Percentiles rank a stretch among this genome's conserved stretches.
phyloP scores from a whole-genome alignment of 2,329 filamentous ascomycete genomes.

The Stemphylium lycopersici region DNA sequence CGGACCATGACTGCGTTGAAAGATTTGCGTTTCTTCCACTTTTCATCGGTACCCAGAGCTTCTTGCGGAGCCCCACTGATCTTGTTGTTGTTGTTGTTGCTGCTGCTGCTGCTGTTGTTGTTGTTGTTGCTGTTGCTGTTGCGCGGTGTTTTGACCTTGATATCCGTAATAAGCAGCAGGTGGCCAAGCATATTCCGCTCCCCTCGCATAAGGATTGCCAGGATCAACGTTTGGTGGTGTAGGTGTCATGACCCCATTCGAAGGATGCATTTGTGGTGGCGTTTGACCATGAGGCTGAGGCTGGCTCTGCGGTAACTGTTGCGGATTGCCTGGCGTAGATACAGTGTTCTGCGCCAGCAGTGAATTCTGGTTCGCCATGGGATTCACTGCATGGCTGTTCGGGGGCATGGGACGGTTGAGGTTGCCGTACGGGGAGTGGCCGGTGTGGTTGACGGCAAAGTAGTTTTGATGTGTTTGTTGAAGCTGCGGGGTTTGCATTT shows the following conservation, averaged over 20 bases:
- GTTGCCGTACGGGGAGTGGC: constrained; percentile 29
- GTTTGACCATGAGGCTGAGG: constrained; percentile 24
- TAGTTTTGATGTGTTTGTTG: constrained; percentile 30
- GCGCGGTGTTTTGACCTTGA: constrained; percentile 20
- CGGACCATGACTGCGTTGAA: background rate
- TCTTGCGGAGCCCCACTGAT: constrained; percentile 34
- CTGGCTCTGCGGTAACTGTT: constrained; percentile 22
- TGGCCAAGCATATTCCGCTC: constrained; percentile 32
- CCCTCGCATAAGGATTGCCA: constrained; percentile 28
- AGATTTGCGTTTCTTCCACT: background rate
- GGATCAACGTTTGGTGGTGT: constrained; percentile 23
- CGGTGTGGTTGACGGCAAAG: constrained; percentile 27
- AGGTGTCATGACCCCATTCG: constrained; percentile 6
- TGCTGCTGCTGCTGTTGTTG: constrained; percentile 29
- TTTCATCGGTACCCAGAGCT: constrained; percentile 30
- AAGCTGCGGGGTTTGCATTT: constrained; percentile 26
- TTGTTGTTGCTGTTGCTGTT: constrained; percentile 15
- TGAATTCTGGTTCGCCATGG: constrained; percentile 9
- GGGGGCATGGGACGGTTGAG: constrained; percentile 33
- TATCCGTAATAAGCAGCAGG: constrained; percentile 34
- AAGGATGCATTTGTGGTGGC: constrained; percentile 19
- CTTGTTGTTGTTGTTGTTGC: constrained; percentile 15
- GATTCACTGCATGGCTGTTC: constrained; percentile 15
- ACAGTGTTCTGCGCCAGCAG: constrained; percentile 14
- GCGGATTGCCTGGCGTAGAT: constrained; percentile 9